phyloP scores from a whole-genome alignment of 2,329 filamentous ascomycete genomes.

The Penicillium sp. region DNA sequence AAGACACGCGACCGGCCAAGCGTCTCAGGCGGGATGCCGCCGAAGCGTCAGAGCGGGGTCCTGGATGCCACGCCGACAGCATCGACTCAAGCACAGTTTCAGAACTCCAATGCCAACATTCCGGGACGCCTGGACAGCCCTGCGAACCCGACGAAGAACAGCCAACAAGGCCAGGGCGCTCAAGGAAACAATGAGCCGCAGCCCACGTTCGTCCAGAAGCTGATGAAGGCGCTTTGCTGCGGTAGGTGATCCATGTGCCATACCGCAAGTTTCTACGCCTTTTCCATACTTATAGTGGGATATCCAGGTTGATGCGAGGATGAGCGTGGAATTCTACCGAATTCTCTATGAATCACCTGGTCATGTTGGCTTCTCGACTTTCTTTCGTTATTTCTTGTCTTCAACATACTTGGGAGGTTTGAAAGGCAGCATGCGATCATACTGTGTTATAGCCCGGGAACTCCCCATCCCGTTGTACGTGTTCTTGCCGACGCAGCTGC shows the following conservation, averaged over 20 bases:
- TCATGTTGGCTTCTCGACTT: too few species aligned
- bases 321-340: too few species aligned
- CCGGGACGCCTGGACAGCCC: conserved; percentile 52
- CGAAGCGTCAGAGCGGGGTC: conserved; percentile 62
- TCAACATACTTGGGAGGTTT: too few species aligned
- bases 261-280: conserved; percentile 30
- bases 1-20: conserved; percentile 66
- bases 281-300: too few species aligned
- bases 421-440: too few species aligned
- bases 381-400: too few species aligned
- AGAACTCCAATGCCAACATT: conserved; percentile 85
- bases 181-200: conserved; percentile 58
- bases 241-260: conserved; percentile 44
- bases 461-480: too few species aligned
- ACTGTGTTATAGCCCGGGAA: too few species aligned
- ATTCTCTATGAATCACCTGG: too few species aligned
- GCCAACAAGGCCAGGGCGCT: conserved; percentile 49
- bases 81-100: conserved; percentile 91
- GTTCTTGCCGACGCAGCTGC: too few species aligned
- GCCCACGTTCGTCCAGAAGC: conserved; percentile 76
- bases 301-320: too few species aligned
- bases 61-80: conserved; percentile 72
- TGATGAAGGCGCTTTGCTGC: conserved; percentile 88
- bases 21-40: conserved; percentile 63
- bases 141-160: conserved; percentile 50